Evolutionary conservation across 331 rosid genomes (phyloP), one percentile per base, ranked within the genome.

Genomic region (Ulmus americana): DNA sequence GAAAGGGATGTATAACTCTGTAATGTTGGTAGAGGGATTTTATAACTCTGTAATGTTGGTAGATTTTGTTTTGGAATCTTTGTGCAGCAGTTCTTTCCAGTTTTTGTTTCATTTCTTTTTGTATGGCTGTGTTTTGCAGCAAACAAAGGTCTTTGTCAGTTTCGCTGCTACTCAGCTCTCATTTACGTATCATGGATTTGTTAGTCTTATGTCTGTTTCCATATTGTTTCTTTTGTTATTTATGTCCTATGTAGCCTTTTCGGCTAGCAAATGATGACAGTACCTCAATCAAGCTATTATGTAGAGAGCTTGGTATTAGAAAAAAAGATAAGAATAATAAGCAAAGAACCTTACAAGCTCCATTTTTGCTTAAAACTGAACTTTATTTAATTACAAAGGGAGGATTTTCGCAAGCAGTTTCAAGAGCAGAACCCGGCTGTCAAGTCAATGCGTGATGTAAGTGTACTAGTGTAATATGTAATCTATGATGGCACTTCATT

Each of bases 361-460:
- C 62, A 66, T 47, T 43, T 35, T n/a, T 11, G 12, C 68, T 61
- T 53, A 68, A 64, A 80, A 70, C 45, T 71, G 57, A 68, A 42
- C 69, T 79, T 71, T 47, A 9, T 67, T 65, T 68, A 67, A 20
- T 74, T 78, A 54, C 75, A 43, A 72, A 92, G 98, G 97, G 95
- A 85, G 81, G 95, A 92, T 70, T 92, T 82, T 45, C 95, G 97
- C 45, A 92, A 87, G 81, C 95, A 80, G 63, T 79, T 85, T 81
- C 94, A 85, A 79, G 79, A 72, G 77, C 85, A 79, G 80, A 92
- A 87, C 77, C 98, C 98, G 61, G 88, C 74, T 71, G 77, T 92
- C 67, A 92, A 87, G 76, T 72, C 91, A 44, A 92, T 92, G 98
- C 86, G 95, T 10, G 85, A 87, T 74, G 98, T 89, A 85, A 72